These are phyloP conservation scores for Mycena alexandri DNA, from an alignment of 768 basidiomycete genomes.

Conservation along the genomic window DNA sequence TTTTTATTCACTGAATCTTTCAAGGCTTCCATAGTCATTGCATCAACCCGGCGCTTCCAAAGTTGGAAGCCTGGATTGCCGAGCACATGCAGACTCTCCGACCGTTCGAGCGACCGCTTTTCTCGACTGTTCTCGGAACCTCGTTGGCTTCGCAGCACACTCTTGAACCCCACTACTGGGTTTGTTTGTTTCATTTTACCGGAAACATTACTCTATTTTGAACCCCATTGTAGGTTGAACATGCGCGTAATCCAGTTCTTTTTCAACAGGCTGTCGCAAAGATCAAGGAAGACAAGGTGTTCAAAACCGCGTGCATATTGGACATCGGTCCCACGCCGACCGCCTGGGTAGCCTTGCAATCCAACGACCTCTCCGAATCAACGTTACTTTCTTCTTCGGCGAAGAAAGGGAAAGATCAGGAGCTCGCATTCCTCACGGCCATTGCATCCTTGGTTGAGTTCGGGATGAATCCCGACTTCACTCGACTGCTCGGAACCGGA, in stretches of 20 bases:
- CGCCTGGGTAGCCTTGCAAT: conserved; percentile 49
- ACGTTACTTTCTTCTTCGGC: conserved; percentile 43
- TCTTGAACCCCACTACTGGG: conserved; percentile 48
- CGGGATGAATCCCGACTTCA: conserved; percentile 45
- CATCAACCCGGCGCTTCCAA: conserved; percentile 43
- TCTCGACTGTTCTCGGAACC: conserved; percentile 48
- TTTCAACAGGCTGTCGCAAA: conserved; percentile 46
- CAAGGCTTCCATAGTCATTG: conserved; percentile 53
- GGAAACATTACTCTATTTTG: not conserved
- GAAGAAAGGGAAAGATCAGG: conserved; percentile 50
- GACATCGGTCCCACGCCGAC: conserved; percentile 52
- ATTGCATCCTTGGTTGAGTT: conserved; percentile 46
- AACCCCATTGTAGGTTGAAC: conserved; percentile 44
- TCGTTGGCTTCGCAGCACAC: conserved; percentile 40
- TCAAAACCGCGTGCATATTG: conserved; percentile 45
- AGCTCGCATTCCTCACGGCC: conserved; percentile 45
- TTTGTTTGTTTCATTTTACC: conserved; percentile 28
- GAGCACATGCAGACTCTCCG: conserved; percentile 37
- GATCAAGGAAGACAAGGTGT: conserved; percentile 36
- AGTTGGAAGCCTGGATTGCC: conserved; percentile 42
- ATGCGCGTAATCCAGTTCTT: conserved; percentile 49
- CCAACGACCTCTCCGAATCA: conserved; percentile 40
- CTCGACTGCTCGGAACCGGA: conserved; percentile 38
- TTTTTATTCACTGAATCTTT: not conserved
- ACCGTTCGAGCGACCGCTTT: conserved; percentile 44